phyloP scores from a whole-genome alignment of 352 stramenopile genomes.

The Phytopythium ostracodes region DNA sequence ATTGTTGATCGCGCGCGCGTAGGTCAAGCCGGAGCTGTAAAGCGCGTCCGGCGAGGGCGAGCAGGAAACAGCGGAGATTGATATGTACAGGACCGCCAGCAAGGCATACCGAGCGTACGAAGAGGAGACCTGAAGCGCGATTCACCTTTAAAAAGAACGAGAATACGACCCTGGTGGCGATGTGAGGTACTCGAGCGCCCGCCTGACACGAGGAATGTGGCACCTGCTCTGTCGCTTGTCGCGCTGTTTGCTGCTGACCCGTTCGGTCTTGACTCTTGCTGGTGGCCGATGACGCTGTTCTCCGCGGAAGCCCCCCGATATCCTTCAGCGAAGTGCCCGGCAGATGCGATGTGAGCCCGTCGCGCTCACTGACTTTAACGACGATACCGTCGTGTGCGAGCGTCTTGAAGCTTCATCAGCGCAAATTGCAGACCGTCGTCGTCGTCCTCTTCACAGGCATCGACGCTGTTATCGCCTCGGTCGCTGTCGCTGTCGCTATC shows the following conservation, averaged over 20 bases:
- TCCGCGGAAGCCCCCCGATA: too few relatives aligned
- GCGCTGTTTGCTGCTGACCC: background rate
- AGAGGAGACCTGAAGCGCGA: background rate
- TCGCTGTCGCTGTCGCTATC: background rate
- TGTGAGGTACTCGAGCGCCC: conserved; percentile 4
- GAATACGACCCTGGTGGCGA: conserved; percentile 20
- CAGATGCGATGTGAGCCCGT: background rate
- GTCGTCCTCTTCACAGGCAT: background rate
- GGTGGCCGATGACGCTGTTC: background rate
- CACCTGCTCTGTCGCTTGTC: background rate
- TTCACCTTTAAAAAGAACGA: conserved; percentile 24
- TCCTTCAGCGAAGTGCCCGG: background rate
- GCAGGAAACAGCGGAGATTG: conserved; percentile 7
- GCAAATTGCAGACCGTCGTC: background rate
- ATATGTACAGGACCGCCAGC: conserved; percentile 12
- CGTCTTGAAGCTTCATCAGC: background rate
- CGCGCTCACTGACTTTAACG: background rate
- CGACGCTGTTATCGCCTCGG: background rate
- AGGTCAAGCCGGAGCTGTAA: conserved; percentile 23
- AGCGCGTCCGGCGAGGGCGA: background rate
- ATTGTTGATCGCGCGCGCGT: background rate
- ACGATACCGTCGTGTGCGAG: background rate
- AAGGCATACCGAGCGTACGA: background rate
- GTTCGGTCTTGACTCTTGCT: background rate
- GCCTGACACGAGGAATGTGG: background rate